These are phyloP conservation scores for Moesziomyces parantarcticus DNA, from an alignment of 1,284 basidiomycete species.

Conservation along the genomic window DNA sequence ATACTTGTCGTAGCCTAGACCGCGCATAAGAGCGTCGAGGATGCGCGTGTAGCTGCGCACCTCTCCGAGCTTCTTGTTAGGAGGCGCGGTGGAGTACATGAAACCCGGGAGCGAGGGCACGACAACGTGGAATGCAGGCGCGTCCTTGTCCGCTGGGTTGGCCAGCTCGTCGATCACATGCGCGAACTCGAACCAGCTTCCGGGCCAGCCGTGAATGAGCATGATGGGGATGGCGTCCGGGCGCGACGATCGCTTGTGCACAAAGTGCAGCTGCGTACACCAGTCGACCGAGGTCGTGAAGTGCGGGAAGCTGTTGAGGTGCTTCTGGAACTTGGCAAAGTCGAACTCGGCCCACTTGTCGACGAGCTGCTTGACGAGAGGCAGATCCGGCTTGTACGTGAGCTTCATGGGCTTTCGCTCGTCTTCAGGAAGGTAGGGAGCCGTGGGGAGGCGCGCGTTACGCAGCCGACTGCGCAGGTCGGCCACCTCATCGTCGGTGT, in stretches of 20 bases:
- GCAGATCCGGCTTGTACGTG: constrained; percentile 37
- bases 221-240: constrained; percentile 59
- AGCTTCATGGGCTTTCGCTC: constrained; percentile 18
- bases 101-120: constrained; percentile 60
- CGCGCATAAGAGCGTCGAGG: constrained; percentile 57
- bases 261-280: constrained; percentile 57
- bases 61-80: constrained; percentile 37
- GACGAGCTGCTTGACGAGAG: constrained; percentile 26
- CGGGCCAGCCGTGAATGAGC: constrained; percentile 63
- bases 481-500: constrained; percentile 38
- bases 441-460: constrained; percentile 44
- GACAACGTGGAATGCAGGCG: constrained; percentile 61
- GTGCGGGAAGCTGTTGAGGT: constrained; percentile 46
- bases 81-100: constrained; percentile 52
- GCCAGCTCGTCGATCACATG: constrained; percentile 45
- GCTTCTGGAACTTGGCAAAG: constrained; percentile 30
- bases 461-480: constrained; percentile 39
- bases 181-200: constrained; percentile 51
- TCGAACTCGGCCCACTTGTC: constrained; percentile 37
- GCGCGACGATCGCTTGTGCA: constrained; percentile 39
- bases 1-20: constrained; percentile 51
- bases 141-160: constrained; percentile 31
- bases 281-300: constrained; percentile 58
- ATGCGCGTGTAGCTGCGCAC: constrained; percentile 50
- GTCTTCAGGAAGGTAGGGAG: constrained; percentile 41